These are phyloP conservation scores for Excoecaria agallocha DNA, from an alignment of 345 rosid genomes.

Conservation along the genomic window DNA sequence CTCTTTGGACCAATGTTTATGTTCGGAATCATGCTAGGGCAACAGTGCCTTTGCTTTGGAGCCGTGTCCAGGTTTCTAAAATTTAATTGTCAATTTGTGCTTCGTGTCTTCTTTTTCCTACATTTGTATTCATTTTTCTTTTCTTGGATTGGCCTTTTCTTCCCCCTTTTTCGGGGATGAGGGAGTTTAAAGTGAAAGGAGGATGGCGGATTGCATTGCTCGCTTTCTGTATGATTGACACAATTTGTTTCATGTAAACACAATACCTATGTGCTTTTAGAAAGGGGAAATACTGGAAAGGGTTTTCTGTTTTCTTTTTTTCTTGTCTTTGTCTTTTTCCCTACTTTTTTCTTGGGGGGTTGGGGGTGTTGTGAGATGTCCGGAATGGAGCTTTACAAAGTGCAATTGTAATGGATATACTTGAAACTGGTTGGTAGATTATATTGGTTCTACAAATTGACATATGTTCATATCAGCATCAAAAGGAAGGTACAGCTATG, in stretches of 20 bases:
- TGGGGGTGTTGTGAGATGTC: neutral
- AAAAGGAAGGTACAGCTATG: neutral
- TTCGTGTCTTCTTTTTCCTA: conserved; percentile 2
- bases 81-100: conserved; percentile 5
- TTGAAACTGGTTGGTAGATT: neutral
- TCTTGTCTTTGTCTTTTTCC: too few relatives aligned
- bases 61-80: conserved; percentile 93
- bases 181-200: neutral
- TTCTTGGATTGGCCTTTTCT: too few relatives aligned
- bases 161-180: neutral
- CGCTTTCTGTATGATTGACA: neutral
- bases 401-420: neutral
- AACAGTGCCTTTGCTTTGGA: conserved; percentile 96
- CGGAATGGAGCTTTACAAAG: neutral
- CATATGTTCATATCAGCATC: neutral
- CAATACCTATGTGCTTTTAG: neutral
- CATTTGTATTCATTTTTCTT: neutral
- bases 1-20: conserved; percentile 91
- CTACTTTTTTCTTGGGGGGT: too few relatives aligned
- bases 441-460: neutral
- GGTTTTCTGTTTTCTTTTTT: neutral
- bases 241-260: neutral
- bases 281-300: neutral
- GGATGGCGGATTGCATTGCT: neutral
- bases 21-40: conserved; percentile 84